Evolutionary conservation across 2,329 filamentous ascomycete genomes (phyloP).

Genomic region (Penicillium occitanis): DNA sequence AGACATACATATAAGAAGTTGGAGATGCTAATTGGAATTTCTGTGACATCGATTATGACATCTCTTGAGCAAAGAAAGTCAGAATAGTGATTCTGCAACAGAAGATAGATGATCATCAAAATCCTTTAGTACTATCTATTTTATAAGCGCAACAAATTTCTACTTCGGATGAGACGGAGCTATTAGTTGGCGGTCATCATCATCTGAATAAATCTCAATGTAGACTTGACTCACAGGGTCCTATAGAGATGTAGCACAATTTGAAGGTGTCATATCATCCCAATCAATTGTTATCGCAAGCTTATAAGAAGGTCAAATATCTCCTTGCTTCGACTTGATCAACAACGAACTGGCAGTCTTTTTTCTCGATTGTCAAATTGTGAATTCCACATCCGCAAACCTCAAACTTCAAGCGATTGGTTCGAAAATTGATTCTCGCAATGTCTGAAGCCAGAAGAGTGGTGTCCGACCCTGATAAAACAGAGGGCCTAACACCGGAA

Average conservation of each 20-base stretch:
- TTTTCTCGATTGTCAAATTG: background rate
- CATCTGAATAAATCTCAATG: background rate
- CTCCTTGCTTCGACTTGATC: background rate
- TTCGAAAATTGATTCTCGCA: background rate
- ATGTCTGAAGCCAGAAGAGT: background rate
- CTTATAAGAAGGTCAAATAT: background rate
- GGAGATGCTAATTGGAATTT: background rate
- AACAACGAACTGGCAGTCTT: background rate
- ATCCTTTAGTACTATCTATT: background rate
- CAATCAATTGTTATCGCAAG: background rate
- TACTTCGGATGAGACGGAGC: too few relatives aligned
- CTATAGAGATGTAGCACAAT: background rate
- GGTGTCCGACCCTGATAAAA: background rate
- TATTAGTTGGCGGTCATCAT: background rate
- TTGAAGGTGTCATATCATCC: background rate
- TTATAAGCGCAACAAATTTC: background rate
- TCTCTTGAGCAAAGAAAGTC: background rate
- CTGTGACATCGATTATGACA: background rate
- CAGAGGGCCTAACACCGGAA: background rate
- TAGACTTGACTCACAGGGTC: background rate
- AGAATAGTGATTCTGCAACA: background rate
- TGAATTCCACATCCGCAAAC: background rate
- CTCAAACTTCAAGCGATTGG: background rate
- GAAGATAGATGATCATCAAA: background rate
- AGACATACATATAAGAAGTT: background rate